These are phyloP conservation scores for Diaporthe helianthi DNA, from an alignment of 2,329 filamentous ascomycete genomes.

Conservation along the genomic window DNA sequence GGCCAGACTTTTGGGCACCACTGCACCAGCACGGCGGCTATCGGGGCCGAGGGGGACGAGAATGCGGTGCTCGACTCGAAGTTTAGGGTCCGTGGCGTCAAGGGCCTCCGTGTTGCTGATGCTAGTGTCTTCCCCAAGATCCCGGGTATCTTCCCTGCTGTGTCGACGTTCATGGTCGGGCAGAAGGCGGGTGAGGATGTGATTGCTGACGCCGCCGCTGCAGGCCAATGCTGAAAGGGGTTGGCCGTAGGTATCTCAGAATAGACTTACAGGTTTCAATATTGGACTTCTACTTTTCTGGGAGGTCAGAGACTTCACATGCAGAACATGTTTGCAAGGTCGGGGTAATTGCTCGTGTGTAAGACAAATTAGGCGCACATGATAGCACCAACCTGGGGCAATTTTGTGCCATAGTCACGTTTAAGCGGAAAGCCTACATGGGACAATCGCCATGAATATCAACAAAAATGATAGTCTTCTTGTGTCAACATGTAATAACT, in stretches of 20 bases:
- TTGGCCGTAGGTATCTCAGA: neutral
- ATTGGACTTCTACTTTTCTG: neutral
- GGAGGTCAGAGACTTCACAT: too few relatives aligned
- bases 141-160: conserved; percentile 54
- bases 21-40: conserved; percentile 59
- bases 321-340: too few relatives aligned
- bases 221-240: neutral
- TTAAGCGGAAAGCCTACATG: too few relatives aligned
- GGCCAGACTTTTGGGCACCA: conserved; percentile 62
- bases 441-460: too few relatives aligned
- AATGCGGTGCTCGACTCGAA: conserved; percentile 61
- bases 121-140: conserved; percentile 60
- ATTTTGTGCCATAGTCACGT: too few relatives aligned
- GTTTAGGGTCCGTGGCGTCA: conserved; percentile 61
- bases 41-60: conserved; percentile 58
- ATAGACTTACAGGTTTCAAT: too few relatives aligned
- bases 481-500: too few relatives aligned
- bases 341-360: neutral
- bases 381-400: too few relatives aligned
- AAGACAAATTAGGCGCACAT: neutral
- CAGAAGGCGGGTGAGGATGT: conserved; percentile 70
- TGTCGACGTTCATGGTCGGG: conserved; percentile 63
- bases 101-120: conserved; percentile 62
- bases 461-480: too few relatives aligned
- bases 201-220: conserved; percentile 36